phyloP scores from a whole-genome alignment of 331 rosid genomes.

The Saraca asoca region DNA sequence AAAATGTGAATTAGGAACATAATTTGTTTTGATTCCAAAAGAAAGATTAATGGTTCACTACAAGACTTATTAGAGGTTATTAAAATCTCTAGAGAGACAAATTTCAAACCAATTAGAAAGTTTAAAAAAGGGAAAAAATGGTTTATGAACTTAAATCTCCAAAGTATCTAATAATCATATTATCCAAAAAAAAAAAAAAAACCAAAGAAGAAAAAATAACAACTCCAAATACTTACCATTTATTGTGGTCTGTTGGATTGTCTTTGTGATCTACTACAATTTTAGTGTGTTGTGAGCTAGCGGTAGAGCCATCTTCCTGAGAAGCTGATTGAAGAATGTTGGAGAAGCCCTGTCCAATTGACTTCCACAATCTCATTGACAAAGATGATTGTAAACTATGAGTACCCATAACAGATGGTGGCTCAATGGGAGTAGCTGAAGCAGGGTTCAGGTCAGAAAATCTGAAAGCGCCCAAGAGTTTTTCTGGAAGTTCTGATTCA shows the following conservation, averaged over 20 bases:
- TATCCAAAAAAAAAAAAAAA: background rate
- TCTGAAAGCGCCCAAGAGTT: conserved; percentile 70
- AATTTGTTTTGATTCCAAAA: background rate
- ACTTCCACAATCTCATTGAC: conserved; percentile 63
- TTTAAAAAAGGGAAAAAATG: background rate
- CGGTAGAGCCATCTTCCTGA: conserved; percentile 56
- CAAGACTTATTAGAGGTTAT: too few species aligned
- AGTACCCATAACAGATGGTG: conserved; percentile 32
- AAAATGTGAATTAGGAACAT: background rate
- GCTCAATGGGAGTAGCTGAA: conserved; percentile 58
- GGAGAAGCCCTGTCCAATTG: conserved; percentile 72
- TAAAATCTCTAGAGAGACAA: background rate
- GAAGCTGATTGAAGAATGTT: conserved; percentile 59
- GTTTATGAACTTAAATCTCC: background rate
- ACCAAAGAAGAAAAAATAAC: too few species aligned
- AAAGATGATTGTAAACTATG: conserved; percentile 49
- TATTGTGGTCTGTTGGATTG: conserved; percentile 27
- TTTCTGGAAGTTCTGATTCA: conserved; percentile 77
- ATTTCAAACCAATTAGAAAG: background rate
- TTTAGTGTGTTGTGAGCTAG: conserved; percentile 42
- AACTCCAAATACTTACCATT: conserved; percentile 40
- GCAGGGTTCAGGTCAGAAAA: conserved; percentile 67
- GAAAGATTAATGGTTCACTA: background rate
- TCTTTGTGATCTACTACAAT: conserved; percentile 38
- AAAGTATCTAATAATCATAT: conserved; percentile 18